Percentiles rank a stretch among this genome's conserved stretches.
phyloP scores from a whole-genome alignment of 108 stramenopile species.

The Conticribra guillardii region DNA sequence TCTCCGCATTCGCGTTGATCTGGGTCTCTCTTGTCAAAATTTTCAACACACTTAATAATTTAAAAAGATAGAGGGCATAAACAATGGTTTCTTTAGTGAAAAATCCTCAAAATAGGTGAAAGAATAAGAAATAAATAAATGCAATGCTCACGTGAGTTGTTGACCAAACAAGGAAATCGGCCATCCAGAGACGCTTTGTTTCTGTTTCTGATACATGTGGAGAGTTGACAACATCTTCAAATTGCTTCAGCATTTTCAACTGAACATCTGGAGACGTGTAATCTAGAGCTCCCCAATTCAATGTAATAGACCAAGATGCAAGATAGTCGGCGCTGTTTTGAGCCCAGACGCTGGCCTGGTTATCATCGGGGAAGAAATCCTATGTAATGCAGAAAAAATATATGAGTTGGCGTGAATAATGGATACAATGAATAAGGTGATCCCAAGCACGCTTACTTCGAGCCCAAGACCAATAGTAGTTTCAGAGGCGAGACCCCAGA shows the following conservation, averaged over 20 bases:
- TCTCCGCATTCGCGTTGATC: constrained; percentile 45
- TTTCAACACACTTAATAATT: constrained; percentile 43
- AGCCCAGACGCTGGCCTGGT: constrained; percentile 49
- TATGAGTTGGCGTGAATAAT: too few species aligned
- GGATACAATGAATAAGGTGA: too few species aligned
- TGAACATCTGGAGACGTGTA: constrained; percentile 47
- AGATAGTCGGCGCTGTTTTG: constrained; percentile 34
- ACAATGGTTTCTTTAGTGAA: too few species aligned
- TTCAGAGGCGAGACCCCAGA: constrained; percentile 35
- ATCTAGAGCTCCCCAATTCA: constrained; percentile 53
- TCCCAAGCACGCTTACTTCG: constrained; percentile 28
- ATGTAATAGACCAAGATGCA: constrained; percentile 47
- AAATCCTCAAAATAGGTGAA: too few species aligned
- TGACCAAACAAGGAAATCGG: constrained; percentile 50
- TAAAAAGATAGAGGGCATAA: too few species aligned
- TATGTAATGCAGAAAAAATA: not conserved
- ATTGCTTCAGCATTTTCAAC: constrained; percentile 56
- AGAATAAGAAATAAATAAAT: too few species aligned
- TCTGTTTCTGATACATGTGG: constrained; percentile 41
- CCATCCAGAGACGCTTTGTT: constrained; percentile 54
- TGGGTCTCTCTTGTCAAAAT: constrained; percentile 43
- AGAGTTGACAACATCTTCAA: constrained; percentile 48
- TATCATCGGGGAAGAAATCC: constrained; percentile 51
- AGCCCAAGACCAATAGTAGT: constrained; percentile 50
- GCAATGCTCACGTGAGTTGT: too few species aligned